phyloP scores from a whole-genome alignment of 164 flowering plant species.

The grape (Vitis vinifera) region ASM3070453v1 NC_081813.1:897501-898000 shows the following conservation, averaged over 20 bases:
- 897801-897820: conserved; percentile 63
- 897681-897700: conserved; percentile 87
- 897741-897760: conserved; percentile 70
- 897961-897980: conserved; percentile 62
- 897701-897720: conserved; percentile 76
- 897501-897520: conserved; percentile 68
- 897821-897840: conserved; percentile 62
- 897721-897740: conserved; percentile 50
- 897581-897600: conserved; percentile 67
- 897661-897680: conserved; percentile 77
- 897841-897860: conserved; percentile 69
- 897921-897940: conserved; percentile 77
- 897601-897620: conserved; percentile 78
- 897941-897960: conserved; percentile 64
- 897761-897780: conserved; percentile 79
- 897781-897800: conserved; percentile 73
- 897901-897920: conserved; percentile 78
- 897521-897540: conserved; percentile 75
- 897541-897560: conserved; percentile 82
- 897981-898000: conserved; percentile 79
- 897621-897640: conserved; percentile 83
- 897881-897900: conserved; percentile 79
- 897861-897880: conserved; percentile 67
- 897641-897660: conserved; percentile 65
- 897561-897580: conserved; percentile 72